Conservation (phyloP, 177 flowering plant genomes). For the Tripterygium wilfordii region DNA sequence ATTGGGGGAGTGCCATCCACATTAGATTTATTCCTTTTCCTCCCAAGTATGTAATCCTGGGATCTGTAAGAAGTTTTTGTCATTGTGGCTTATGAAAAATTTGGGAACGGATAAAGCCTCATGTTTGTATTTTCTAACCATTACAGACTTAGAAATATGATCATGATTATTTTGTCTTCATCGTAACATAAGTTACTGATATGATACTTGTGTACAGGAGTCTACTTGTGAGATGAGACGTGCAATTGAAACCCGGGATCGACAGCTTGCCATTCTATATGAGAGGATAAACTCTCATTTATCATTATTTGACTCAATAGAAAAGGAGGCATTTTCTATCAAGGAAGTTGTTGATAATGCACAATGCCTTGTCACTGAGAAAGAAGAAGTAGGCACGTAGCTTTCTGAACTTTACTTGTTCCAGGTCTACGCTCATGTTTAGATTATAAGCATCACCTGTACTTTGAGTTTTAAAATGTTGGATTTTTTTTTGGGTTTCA, state of each 20-base stretch:
- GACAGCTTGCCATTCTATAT: slow-evolving; percentile 34
- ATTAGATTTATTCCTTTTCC: no score
- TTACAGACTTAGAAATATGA: no score
- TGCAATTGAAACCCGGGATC: slow-evolving; percentile 40
- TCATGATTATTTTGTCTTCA: neutral
- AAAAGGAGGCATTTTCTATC: slow-evolving; percentile 45
- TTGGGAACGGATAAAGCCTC: no score
- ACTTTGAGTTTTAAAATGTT: no score
- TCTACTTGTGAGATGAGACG: slow-evolving; percentile 57
- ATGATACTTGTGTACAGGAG: slow-evolving; percentile 33
- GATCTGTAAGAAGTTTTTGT: no score
- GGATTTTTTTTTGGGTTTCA: no score
- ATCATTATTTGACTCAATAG: slow-evolving; percentile 45
- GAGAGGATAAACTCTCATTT: slow-evolving; percentile 46
- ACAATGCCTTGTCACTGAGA: slow-evolving; percentile 39
- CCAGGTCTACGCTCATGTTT: neutral
- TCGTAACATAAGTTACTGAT: neutral
- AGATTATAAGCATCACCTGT: no score
- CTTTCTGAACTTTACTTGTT: slow-evolving; percentile 5
- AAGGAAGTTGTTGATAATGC: slow-evolving; percentile 41
- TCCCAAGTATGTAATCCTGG: no score
- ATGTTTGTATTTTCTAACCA: no score
- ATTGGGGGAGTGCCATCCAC: no score
- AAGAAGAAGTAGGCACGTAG: slow-evolving; percentile 59
- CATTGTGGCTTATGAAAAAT: no score